Evolutionary conservation across 371 early-diverging fungal genomes (phyloP).

Genomic region (Dichotomocladium elegans): DNA sequence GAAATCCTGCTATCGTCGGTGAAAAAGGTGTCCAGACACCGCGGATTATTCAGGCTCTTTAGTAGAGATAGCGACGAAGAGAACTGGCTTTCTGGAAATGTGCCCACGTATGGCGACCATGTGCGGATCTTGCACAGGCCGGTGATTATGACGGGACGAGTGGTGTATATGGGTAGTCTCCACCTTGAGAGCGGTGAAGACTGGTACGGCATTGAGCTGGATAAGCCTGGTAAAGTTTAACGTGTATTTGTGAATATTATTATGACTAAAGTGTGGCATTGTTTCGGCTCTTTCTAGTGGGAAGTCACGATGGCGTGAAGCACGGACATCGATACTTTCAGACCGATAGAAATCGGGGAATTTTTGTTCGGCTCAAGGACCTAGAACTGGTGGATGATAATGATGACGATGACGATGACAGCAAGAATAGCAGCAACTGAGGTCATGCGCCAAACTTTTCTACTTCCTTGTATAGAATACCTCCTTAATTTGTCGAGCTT

Average conservation of each 20-base stretch:
- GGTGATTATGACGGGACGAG: constrained; percentile 26
- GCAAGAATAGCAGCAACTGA: too few species aligned
- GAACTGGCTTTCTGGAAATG: background rate
- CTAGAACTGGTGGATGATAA: background rate
- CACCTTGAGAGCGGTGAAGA: constrained; percentile 20
- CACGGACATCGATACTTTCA: constrained; percentile 25
- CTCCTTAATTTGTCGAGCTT: too few species aligned
- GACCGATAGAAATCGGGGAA: constrained; percentile 22
- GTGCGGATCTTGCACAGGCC: constrained; percentile 31
- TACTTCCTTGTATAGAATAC: too few species aligned
- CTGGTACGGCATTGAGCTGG: constrained; percentile 42
- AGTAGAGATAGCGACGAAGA: background rate
- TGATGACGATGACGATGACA: too few species aligned
- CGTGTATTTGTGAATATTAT: background rate
- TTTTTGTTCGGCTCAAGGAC: constrained; percentile 12
- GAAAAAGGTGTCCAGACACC: background rate
- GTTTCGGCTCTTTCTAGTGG: constrained; percentile 19
- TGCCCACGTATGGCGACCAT: constrained; percentile 15
- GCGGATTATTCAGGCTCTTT: constrained; percentile 1
- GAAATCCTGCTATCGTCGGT: constrained; percentile 2
- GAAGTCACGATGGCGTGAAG: constrained; percentile 25
- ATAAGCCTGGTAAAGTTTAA: constrained; percentile 28
- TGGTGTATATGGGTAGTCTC: constrained; percentile 34
- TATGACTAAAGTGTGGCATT: background rate
- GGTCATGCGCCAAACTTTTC: too few species aligned